These are phyloP conservation scores for Ceratocystis harringtonii DNA, from an alignment of 2,329 filamentous ascomycete genomes.

Conservation along the genomic window DNA sequence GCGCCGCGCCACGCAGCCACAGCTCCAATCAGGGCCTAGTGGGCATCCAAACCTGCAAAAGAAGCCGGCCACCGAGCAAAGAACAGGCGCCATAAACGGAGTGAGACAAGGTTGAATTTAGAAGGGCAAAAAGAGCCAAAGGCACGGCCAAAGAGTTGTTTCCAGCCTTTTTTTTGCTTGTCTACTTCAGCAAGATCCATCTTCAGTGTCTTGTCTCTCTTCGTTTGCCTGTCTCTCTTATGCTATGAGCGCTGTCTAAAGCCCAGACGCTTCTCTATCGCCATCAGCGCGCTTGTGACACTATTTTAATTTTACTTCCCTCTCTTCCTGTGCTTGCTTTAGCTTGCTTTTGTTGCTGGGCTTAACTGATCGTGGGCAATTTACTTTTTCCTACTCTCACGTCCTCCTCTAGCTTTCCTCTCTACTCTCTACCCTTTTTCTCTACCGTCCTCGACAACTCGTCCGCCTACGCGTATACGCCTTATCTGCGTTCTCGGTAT, in stretches of 20 bases:
- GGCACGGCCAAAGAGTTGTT: not conserved
- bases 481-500: not conserved
- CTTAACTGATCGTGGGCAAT: no score
- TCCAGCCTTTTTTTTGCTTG: not conserved
- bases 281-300: not conserved
- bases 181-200: not conserved
- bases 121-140: not conserved
- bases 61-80: not conserved
- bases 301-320: not conserved
- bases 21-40: slow-evolving; percentile 3
- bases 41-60: slow-evolving; percentile 5
- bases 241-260: not conserved
- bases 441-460: not conserved
- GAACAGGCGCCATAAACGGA: slow-evolving; percentile 1
- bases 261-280: not conserved
- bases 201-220: not conserved
- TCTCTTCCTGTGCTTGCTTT: not conserved
- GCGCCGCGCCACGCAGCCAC: not conserved
- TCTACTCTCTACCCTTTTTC: not conserved
- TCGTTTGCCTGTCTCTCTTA: not conserved
- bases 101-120: slow-evolving; percentile 5
- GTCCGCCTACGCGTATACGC: not conserved
- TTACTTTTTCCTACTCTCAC: not conserved
- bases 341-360: not conserved
- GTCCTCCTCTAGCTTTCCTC: not conserved